These are phyloP conservation scores for Alternaria gansuensis DNA, from an alignment of 2,329 filamentous ascomycete genomes.

Conservation along the genomic window DNA sequence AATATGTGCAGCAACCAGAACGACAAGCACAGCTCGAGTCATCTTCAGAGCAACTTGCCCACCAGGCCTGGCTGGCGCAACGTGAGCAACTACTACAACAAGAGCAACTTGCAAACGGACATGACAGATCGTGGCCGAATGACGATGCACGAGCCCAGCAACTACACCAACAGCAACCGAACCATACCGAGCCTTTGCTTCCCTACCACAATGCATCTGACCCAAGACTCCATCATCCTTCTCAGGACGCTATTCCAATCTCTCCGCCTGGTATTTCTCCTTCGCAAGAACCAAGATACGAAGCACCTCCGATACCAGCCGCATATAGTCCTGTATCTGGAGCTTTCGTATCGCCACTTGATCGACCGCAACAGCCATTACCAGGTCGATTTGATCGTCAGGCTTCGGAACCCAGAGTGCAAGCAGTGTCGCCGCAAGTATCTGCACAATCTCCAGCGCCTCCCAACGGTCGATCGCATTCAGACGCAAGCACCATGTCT, in stretches of 20 bases:
- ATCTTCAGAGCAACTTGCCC: slow-evolving; percentile 3
- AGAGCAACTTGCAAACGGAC: slow-evolving; percentile 8
- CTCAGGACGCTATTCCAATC: slow-evolving; percentile 21
- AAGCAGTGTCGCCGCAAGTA: slow-evolving; percentile 45
- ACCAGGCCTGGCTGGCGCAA: slow-evolving; percentile 16
- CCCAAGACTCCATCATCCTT: slow-evolving; percentile 22
- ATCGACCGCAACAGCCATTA: slow-evolving; percentile 27
- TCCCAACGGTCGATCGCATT: slow-evolving; percentile 37
- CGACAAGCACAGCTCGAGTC: slow-evolving; percentile 12
- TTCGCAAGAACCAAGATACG: slow-evolving; percentile 43
- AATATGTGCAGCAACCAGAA: slow-evolving; percentile 18
- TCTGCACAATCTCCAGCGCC: slow-evolving; percentile 42
- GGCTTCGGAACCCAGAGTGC: slow-evolving; percentile 44
- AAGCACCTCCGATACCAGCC: slow-evolving; percentile 49
- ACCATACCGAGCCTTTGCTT: slow-evolving; percentile 17
- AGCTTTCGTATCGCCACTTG: slow-evolving; percentile 40
- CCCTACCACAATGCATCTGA: slow-evolving; percentile 36
- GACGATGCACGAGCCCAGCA: slow-evolving; percentile 24
- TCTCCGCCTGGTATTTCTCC: slow-evolving; percentile 36
- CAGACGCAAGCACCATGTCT: slow-evolving; percentile 41
- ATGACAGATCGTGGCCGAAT: slow-evolving; percentile 9
- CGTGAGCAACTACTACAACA: slow-evolving; percentile 16
- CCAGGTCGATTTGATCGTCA: slow-evolving; percentile 32
- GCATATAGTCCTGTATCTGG: slow-evolving; percentile 48
- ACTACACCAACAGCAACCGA: slow-evolving; percentile 23